phyloP scores from a whole-genome alignment of 2,329 filamentous ascomycete species.

The Venturia nashicola region DNA sequence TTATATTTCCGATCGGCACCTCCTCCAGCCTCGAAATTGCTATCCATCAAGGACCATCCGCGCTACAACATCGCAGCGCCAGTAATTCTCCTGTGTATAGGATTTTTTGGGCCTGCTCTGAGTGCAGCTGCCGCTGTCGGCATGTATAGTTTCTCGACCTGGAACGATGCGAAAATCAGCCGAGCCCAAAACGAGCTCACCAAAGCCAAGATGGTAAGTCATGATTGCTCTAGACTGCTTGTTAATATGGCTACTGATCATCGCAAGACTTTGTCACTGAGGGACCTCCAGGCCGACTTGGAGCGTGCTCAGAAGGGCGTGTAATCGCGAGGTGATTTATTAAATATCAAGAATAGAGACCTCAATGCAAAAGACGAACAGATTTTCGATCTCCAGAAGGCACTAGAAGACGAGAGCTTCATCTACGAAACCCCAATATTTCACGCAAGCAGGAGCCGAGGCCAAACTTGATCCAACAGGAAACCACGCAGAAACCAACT shows the following conservation, averaged over 20 bases:
- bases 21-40: neutral
- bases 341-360: neutral
- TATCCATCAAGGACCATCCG: neutral
- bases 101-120: neutral
- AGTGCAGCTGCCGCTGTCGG: neutral
- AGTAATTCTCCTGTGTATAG: neutral
- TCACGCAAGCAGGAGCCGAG: neutral
- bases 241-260: neutral
- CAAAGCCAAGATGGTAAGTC: neutral
- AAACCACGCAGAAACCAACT: neutral
- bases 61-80: neutral
- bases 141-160: neutral
- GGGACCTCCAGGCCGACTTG: neutral
- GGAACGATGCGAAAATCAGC: neutral
- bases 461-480: neutral
- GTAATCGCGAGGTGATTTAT: neutral
- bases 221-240: rapidly evolving
- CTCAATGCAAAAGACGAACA: neutral
- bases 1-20: too few relatives aligned
- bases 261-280: neutral
- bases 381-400: neutral
- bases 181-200: neutral
- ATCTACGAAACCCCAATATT: neutral
- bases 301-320: neutral
- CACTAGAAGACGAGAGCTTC: neutral